Evolutionary conservation across 1,139 yeast species (phyloP), one percentile per base, ranked within the genome.

Genomic region (Schwanniomyces etchellsii): DNA sequence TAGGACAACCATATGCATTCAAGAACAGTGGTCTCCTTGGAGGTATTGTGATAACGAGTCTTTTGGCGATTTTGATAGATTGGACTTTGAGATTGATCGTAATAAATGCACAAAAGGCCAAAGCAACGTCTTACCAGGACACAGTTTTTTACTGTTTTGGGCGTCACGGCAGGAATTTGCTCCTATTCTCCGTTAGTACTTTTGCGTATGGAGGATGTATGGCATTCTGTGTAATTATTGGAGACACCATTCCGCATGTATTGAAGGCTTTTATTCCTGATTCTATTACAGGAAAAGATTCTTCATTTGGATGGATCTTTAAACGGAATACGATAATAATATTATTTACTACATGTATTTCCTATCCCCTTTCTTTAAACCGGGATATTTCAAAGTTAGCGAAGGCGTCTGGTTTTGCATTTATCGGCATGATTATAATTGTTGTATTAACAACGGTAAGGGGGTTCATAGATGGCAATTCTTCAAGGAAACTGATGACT

Each of bases 141-240:
- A 83, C 95, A 2, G 96, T 84, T 1, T 70, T 75, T 31, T 71
- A 74, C 40, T 84, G 95, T 35, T 86, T 77, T 57, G 97, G 97
- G 0, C 67, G 62, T 16, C 40, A 62, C 16, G 97, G 97, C 0
- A 76, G 81, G 38, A 55, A 80, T 5, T 46, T 80, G 5, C 76
- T 89, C 24, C 63, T 89, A 14, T 46, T 81, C 4, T 77, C 95
- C 0, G 95, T 89, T 47, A 86, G 93, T 4, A 64, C 84, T 5
- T 89, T 89, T 65, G 96, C 96, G 1, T 81, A 86, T 47, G 97
- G 97, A 14, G 97, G 97, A 0, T 77, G 89, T 42, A 80, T 88
- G 70, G 96, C 96, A 2, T 89, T 86, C 55, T 83, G 95, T 42
- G 91, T 89, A 33, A 89, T 89, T 43, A 85, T 89, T 26, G 97